These are phyloP conservation scores for Sindora glabra DNA, from an alignment of 306 rosid genomes.

Conservation along the genomic window DNA sequence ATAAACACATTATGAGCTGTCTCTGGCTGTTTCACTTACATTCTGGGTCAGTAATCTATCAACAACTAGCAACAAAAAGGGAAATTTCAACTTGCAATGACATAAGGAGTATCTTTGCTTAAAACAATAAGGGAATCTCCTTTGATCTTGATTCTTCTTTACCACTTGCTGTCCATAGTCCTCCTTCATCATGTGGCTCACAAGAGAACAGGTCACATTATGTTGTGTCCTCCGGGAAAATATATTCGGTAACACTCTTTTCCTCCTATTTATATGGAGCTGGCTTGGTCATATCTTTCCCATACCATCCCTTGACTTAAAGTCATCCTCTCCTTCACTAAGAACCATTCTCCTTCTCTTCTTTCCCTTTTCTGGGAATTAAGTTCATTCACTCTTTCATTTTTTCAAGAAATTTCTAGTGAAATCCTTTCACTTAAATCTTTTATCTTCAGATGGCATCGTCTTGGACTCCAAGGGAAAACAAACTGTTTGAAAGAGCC, in stretches of 20 bases:
- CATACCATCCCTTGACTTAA: constrained; percentile 20
- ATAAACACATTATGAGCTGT: background rate
- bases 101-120: constrained; percentile 27
- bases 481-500: constrained; percentile 46
- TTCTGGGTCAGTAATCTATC: background rate
- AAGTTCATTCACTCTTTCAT: background rate
- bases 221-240: constrained; percentile 35
- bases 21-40: background rate
- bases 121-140: constrained; percentile 12
- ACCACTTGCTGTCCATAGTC: constrained; percentile 30
- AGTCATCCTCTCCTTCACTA: background rate
- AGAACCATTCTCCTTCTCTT: background rate
- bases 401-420: background rate
- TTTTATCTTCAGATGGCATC: constrained; percentile 30
- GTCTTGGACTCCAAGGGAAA: constrained; percentile 48
- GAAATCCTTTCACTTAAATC: background rate
- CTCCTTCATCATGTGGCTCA: constrained; percentile 36
- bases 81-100: constrained; percentile 13
- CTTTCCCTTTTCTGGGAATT: background rate
- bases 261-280: constrained; percentile 46
- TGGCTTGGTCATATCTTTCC: constrained; percentile 10
- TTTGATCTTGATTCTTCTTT: constrained; percentile 38
- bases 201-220: constrained; percentile 42
- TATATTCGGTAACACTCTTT: constrained; percentile 42
- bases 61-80: constrained; percentile 15